Evolutionary conservation across 1,284 basidiomycete genomes (phyloP), one percentile per base, ranked within the genome.

Genomic region (Tylopilus sp.): DNA sequence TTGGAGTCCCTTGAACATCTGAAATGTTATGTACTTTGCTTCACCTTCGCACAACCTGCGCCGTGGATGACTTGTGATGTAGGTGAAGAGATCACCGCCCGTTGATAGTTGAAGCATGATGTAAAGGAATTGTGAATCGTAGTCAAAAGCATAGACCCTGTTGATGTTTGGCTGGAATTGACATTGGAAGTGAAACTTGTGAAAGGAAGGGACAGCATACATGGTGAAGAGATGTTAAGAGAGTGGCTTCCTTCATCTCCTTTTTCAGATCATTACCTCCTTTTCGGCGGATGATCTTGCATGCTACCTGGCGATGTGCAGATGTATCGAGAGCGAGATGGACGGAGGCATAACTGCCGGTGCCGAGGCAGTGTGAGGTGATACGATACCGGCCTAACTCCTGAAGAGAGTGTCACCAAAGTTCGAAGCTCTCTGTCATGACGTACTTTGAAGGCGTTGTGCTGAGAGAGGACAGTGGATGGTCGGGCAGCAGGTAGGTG

Each of bases 31-130:
- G 75, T 92, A 96, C 79, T 94, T 94, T 19, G 90, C 87, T 79
- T 96, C 94, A 9, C 89, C 89, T 79, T 95, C 93, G 66, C 87
- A 87, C 29, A 96, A 81, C 60, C 82, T 85, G 67, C 79, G 78
- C 32, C 80, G 81, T 51, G 83, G 80, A 65, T 88, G 84, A 64
- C 84, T 88, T n/a, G 88, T 88, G 67, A 95, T 89, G 76, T 95
- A 95, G 2, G 92, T 91, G 79, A 95, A 95, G 18, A 96, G 84
- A 75, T 96, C 95, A 24, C 95, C 94, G 8, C 95, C 95, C 0
- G 93, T 94, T 69, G 92, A 94, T 9, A 96, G 83, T 74, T 95
- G 90, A 53, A 96, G 86, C 75, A 96, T 93, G 58, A 96, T 91
- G 77, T 95, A 91, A 87, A 93, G 82, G 74, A 91, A 90, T 64